These are phyloP conservation scores for Lichina pygmaea DNA, from an alignment of 495 filamentous ascomycete genomes.

Conservation along the genomic window DNA sequence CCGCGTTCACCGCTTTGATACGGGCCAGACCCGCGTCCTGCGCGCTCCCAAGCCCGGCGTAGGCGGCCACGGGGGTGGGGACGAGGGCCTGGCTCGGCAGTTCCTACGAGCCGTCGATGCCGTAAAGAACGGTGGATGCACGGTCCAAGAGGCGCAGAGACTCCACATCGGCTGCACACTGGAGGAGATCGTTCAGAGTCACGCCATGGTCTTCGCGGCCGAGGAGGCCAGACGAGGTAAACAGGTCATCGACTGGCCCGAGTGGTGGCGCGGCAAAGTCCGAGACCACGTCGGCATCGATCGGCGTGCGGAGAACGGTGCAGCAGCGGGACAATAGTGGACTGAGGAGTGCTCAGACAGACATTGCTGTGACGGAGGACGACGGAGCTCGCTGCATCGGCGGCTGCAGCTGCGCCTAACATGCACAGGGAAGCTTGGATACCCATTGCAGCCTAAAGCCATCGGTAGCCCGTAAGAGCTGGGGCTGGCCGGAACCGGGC, in stretches of 20 bases:
- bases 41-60: slow-evolving; percentile 20
- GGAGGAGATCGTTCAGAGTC: slow-evolving; percentile 65
- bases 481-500: no score
- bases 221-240: slow-evolving; percentile 53
- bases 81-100: slow-evolving; percentile 50
- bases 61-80: slow-evolving; percentile 64
- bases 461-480: no score
- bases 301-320: no score
- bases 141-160: slow-evolving; percentile 44
- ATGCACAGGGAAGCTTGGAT: no score
- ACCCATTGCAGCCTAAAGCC: no score
- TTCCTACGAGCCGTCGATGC: slow-evolving; percentile 60
- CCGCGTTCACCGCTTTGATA: slow-evolving; percentile 33
- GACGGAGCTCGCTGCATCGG: no score
- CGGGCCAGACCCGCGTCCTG: slow-evolving; percentile 23
- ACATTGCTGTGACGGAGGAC: no score
- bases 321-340: no score
- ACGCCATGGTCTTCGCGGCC: slow-evolving; percentile 83
- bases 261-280: slow-evolving; percentile 46
- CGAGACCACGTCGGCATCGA: neutral
- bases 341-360: no score
- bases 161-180: slow-evolving; percentile 52
- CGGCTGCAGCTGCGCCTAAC: no score
- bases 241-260: slow-evolving; percentile 45
- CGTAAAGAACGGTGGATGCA: slow-evolving; percentile 42